phyloP scores from a whole-genome alignment of 129 eudicot species.

The Daucus carota region DH1_v3.0 NC_030381.2:40212001-40212500 shows the following conservation, averaged over 20 bases:
- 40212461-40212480: too few species aligned
- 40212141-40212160: too few species aligned
- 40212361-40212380: slow-evolving; percentile 85
- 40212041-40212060: not conserved
- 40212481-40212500: too few species aligned
- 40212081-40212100: slow-evolving; percentile 17
- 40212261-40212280: slow-evolving; percentile 65
- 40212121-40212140: too few species aligned
- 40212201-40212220: slow-evolving; percentile 45
- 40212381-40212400: slow-evolving; percentile 74
- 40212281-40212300: slow-evolving; percentile 72
- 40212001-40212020: not conserved
- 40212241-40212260: slow-evolving; percentile 61
- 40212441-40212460: slow-evolving; percentile 63
- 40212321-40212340: slow-evolving; percentile 58
- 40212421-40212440: slow-evolving; percentile 50
- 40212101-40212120: slow-evolving; percentile 17
- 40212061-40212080: not conserved
- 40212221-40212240: slow-evolving; percentile 76
- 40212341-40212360: slow-evolving; percentile 40
- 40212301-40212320: slow-evolving; percentile 49
- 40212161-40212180: not conserved
- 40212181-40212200: not conserved
- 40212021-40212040: not conserved
- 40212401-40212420: slow-evolving; percentile 75